Percentiles rank a stretch among this genome's conserved stretches.
These are phyloP conservation scores for Cymbidium sinense DNA, from an alignment of 106 monocot species.

Conservation along the genomic window DNA sequence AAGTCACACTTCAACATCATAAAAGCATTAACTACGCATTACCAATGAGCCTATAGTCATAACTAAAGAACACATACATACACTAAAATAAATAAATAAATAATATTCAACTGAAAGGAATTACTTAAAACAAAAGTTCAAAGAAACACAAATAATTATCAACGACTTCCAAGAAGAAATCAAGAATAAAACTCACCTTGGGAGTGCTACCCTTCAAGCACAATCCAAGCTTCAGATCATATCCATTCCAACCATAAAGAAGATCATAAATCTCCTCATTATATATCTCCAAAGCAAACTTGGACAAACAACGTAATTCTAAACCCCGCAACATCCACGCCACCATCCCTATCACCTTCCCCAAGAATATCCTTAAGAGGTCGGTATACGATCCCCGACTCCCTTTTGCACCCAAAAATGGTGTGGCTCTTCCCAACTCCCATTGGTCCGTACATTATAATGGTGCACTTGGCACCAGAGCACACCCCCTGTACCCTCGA, in stretches of 20 bases:
- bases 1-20: too few relatives aligned
- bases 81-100: neutral
- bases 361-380: conserved; percentile 75
- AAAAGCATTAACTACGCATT: neutral
- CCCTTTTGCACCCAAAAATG: conserved; percentile 73
- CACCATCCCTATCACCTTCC: conserved; percentile 22
- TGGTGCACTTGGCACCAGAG: conserved; percentile 72
- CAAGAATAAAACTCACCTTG: too few relatives aligned
- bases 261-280: conserved; percentile 99
- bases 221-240: too few relatives aligned
- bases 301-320: conserved; percentile 58
- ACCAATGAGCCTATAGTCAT: neutral
- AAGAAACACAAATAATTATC: neutral
- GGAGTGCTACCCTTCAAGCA: too few relatives aligned
- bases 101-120: neutral
- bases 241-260: conserved; percentile 17
- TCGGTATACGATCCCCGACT: conserved; percentile 86
- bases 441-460: conserved; percentile 97
- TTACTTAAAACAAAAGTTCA: neutral
- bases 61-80: neutral
- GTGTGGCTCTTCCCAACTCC: conserved; percentile 97
- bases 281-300: conserved; percentile 89
- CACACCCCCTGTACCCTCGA: conserved; percentile 64
- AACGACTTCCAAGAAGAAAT: neutral
- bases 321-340: too few relatives aligned